These are phyloP conservation scores for Rhizopogon vinicolor DNA, from an alignment of 768 basidiomycete species.

Conservation along the genomic window DNA sequence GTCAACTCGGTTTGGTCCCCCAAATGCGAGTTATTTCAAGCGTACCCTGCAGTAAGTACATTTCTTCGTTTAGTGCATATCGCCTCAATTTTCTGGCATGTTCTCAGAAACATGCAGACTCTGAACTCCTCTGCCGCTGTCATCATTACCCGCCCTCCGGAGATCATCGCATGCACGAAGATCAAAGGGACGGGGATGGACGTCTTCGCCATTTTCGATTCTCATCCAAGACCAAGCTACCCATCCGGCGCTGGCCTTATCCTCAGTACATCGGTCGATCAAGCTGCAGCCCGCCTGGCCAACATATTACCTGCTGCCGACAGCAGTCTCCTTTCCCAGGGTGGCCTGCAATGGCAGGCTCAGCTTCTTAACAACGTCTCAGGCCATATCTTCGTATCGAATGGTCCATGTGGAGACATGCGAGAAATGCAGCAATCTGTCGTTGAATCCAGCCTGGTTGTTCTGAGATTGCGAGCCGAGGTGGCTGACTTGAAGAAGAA, in stretches of 20 bases:
- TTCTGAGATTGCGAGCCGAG: conserved; percentile 39
- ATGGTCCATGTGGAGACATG: conserved; percentile 13
- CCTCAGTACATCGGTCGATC: conserved; percentile 42
- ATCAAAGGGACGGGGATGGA: conserved; percentile 15
- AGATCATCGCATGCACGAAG: conserved; percentile 55
- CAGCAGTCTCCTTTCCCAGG: conserved; percentile 34
- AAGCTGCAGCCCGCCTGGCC: conserved; percentile 39
- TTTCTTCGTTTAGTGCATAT: neutral
- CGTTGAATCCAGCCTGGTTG: conserved; percentile 45
- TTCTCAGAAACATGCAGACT: conserved; percentile 21
- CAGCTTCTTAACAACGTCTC: conserved; percentile 59
- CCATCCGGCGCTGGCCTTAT: conserved; percentile 58
- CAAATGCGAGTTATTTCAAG: conserved; percentile 34
- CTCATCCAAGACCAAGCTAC: conserved; percentile 57
- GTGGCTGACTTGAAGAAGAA: conserved; percentile 31
- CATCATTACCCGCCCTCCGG: conserved; percentile 68
- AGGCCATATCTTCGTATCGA: conserved; percentile 48
- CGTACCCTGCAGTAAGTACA: conserved; percentile 19
- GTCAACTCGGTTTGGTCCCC: conserved; percentile 32
- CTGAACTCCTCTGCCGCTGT: conserved; percentile 27
- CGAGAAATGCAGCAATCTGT: conserved; percentile 29
- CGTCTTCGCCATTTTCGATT: conserved; percentile 61
- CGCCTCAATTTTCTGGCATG: neutral
- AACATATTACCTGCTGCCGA: conserved; percentile 46
- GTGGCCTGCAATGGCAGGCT: conserved; percentile 56